Evolutionary conservation across 305 asterid species (phyloP), one percentile per base, ranked within the genome.

Genomic region (Stenogyne calaminthoides): DNA sequence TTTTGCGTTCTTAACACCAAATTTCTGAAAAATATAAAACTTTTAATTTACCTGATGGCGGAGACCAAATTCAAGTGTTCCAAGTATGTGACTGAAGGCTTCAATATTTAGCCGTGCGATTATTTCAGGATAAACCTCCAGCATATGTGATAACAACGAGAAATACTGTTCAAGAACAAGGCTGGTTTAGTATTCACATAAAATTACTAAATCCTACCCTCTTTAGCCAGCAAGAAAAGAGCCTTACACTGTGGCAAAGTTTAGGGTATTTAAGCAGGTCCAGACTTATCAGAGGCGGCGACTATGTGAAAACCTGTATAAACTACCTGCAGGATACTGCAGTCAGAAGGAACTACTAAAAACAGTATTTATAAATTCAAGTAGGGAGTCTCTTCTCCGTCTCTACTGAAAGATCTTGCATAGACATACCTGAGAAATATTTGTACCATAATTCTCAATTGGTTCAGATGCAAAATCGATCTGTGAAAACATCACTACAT

Each of bases 71-170:
- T 89, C 96, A 82, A 95, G 88, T 78, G 96, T 87, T 74, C 89
- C 92, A 75, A 81, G 70, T 78, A 95, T 85, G 85, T 82, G 96
- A 72, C 76, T 80, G 34, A 88, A 88, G 70, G 97, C 92, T 76
- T 90, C 97, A 46, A 66, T 71, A 42, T 80, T 89, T 68, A 95
- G 76, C 75, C 84, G 92, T 65, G 86, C 83, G 42, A 90, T 80
- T 81, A 85, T 82, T 84, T 95, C 98, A 40, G 99, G 99, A 81
- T 95, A 95, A 51, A 90, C 95, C 86, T 90, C 98, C 94, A 94
- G 85, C 96, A 92, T 73, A 84, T 95, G 95, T 29, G 99, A 92
- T 73, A 92, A 81, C 79, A 95, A 85, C 27, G 93, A 83, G 86
- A 90, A 92, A 81, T 92, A 92, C 99, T 94, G 89, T 72, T 66